A percentile compares a stretch with the other conserved stretches of the same genome.
phyloP scores from a whole-genome alignment of 2,329 filamentous ascomycete genomes.

The Fusarium incarnatum region DNA sequence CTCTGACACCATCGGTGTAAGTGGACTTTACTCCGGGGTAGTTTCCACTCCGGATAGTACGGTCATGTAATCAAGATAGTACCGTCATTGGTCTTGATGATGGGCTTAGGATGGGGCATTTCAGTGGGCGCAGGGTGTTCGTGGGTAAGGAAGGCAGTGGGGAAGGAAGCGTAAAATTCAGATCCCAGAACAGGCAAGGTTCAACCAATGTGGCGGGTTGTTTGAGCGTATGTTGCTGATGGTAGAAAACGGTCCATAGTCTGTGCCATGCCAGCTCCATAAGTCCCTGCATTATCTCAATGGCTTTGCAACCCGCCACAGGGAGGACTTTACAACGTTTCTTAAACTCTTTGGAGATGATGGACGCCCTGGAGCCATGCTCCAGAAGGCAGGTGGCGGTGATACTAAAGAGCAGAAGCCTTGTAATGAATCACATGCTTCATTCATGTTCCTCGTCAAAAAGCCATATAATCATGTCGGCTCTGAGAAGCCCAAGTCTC shows the following conservation, averaged over 20 bases:
- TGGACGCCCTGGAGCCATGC: not conserved
- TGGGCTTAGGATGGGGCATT: not conserved
- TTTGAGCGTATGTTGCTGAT: not conserved
- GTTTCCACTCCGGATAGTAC: not conserved
- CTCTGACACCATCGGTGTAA: not conserved
- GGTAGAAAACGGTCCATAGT: not conserved
- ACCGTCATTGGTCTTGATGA: not conserved
- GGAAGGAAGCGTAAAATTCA: not conserved
- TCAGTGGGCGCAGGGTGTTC: not conserved
- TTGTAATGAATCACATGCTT: not conserved
- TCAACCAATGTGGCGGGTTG: not conserved
- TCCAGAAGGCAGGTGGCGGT: conserved; percentile 8
- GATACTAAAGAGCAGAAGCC: conserved; percentile 2
- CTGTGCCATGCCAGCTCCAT: not conserved
- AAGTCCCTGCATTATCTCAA: not conserved
- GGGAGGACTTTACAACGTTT: conserved; percentile 19
- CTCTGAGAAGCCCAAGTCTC: conserved; percentile 22
- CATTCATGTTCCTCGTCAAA: not conserved
- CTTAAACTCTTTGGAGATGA: conserved; percentile 19
- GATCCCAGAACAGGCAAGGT: not conserved
- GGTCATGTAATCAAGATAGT: conserved; percentile 5
- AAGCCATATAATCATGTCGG: not conserved
- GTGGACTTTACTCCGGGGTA: conserved; percentile 2
- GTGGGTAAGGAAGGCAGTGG: conserved; percentile 1
- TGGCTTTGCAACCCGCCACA: conserved; percentile 11